Base-by-base conservation (phyloP, 805 yeast genomes). In the Metschnikowia noctiluminum region DNA sequence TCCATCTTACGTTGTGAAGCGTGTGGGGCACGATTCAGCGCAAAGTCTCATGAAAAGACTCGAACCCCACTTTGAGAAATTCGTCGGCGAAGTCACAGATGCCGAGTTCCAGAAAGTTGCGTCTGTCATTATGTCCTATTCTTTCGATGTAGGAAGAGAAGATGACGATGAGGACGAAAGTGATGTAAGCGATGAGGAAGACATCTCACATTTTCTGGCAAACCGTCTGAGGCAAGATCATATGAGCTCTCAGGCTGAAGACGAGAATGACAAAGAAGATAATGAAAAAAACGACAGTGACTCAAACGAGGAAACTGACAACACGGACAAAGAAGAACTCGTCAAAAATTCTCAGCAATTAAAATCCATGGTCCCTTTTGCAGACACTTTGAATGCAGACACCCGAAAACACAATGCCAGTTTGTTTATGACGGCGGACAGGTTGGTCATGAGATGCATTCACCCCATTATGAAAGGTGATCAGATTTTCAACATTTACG, bases 291-390 rank as follows among this genome's bases (percentile, higher is more conserved):
- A 31, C 13, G 34, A 31, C 13, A 6, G 13, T 31, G 11, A 10
- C 13, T 31, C 34, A 5, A 13, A 31, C 34, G 34, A 31, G 34
- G 7, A 7, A 21, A 21, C 21, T 21, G 21, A 3, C 21, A 21
- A 21, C 4, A 21, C 13, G 32, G 32, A 30, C 32, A 12, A 12
- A 15, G 42, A 38, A n/a, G 45, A 46, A 8, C 45, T 55, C 14
- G 48, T 51, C 32, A 43, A 51, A 10, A 74, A 69, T 43, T 40
- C 48, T 9, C 59, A 74, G 3, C 79, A 72, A 50, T 69, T 77
- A 54, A 91, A 91, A 62, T 85, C 95, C 0, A 85, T 94, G 96
- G 89, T 91, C 3, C 96, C 98, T 0, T 70, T 90, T 40, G 98
- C 98, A 0, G 99, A 92, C 62, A 83, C 89, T 21, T 69, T 94